phyloP scores from a whole-genome alignment of 1,139 yeast species.

The Trichomonascaceae sp. region DNA sequence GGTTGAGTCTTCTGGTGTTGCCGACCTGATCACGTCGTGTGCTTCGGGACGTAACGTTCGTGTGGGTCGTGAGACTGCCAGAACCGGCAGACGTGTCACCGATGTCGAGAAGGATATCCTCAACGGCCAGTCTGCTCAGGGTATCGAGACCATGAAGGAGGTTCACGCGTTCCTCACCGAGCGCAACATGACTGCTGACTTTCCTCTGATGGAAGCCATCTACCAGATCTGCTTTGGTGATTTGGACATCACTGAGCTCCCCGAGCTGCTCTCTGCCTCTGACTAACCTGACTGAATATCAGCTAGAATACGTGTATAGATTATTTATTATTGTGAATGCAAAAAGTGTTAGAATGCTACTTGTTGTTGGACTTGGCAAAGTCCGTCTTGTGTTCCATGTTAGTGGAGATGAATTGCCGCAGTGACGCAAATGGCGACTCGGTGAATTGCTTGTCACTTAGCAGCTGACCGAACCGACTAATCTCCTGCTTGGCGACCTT shows the following conservation, averaged over 20 bases:
- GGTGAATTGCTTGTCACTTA: constrained; percentile 12
- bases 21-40: constrained; percentile 92
- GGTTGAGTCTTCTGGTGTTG: constrained; percentile 90
- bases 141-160: constrained; percentile 77
- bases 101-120: constrained; percentile 72
- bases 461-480: constrained; percentile 16
- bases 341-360: too few species aligned
- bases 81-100: constrained; percentile 58
- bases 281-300: not conserved
- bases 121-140: constrained; percentile 93
- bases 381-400: constrained; percentile 14
- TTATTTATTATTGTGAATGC: not conserved
- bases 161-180: constrained; percentile 69
- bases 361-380: constrained; percentile 9
- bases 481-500: constrained; percentile 21
- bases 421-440: constrained; percentile 19
- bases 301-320: not conserved
- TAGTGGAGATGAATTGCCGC: constrained; percentile 11
- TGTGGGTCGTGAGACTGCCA: constrained; percentile 53
- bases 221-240: constrained; percentile 68
- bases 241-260: constrained; percentile 31
- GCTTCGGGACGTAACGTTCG: constrained; percentile 91
- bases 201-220: constrained; percentile 81
- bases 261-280: constrained; percentile 14
- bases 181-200: constrained; percentile 49